A percentile compares a stretch with the other conserved stretches of the same genome.
phyloP scores from a whole-genome alignment of 2,329 filamentous ascomycete genomes.

The Bipolaris cookei region DNA sequence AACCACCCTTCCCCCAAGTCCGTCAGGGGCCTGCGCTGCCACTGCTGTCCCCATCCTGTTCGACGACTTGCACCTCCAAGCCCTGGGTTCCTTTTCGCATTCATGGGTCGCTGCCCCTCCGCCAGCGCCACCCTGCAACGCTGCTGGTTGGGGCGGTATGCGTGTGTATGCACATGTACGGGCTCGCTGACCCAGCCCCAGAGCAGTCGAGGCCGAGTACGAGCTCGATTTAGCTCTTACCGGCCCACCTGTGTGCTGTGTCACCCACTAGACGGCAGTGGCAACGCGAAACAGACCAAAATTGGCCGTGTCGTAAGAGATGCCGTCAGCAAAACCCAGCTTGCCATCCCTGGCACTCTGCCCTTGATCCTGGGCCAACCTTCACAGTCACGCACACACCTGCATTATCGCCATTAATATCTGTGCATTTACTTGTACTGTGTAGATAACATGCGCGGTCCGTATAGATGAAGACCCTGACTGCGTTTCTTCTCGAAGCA shows the following conservation, averaged over 20 bases:
- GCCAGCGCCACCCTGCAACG: conserved; percentile 1
- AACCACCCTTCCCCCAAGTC: conserved; percentile 13
- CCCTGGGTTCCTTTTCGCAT: neutral
- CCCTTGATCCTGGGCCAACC: conserved; percentile 19
- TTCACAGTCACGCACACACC: conserved; percentile 24
- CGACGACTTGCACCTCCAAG: neutral
- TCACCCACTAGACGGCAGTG: conserved; percentile 34
- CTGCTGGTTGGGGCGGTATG: neutral
- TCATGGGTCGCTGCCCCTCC: neutral
- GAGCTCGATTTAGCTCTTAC: conserved; percentile 21
- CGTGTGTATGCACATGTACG: too few species aligned
- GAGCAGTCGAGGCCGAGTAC: conserved; percentile 16
- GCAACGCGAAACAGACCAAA: conserved; percentile 37
- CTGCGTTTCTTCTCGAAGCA: conserved; percentile 34
- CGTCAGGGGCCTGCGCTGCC: conserved; percentile 26
- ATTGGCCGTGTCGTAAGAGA: conserved; percentile 37
- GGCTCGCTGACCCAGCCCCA: conserved; percentile 16
- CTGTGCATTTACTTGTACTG: conserved; percentile 7
- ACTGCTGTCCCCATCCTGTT: conserved; percentile 7
- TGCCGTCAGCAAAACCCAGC: conserved; percentile 35
- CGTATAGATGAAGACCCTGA: conserved; percentile 24
- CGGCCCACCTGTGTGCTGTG: conserved; percentile 35
- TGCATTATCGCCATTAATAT: conserved; percentile 32
- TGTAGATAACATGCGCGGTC: neutral
- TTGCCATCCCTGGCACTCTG: conserved; percentile 20